Evolutionary conservation across 345 rosid species (phyloP).

Genomic region (Boechera divaricarpa): DNA sequence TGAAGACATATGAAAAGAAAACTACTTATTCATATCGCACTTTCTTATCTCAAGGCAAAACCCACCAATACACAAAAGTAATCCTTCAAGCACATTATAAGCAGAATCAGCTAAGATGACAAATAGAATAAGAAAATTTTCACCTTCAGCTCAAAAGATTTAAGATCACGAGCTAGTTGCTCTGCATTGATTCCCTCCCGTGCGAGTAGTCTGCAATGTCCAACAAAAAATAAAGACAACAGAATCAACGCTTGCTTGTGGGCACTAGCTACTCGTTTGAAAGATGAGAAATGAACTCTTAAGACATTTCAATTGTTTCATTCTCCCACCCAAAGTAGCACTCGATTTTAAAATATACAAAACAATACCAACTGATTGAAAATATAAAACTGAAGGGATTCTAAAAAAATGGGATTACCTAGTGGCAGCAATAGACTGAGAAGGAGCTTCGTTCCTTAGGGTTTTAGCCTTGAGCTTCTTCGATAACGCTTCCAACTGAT

Average conservation of each 20-base stretch:
- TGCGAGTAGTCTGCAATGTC: slow-evolving; percentile 77
- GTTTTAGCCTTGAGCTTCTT: slow-evolving; percentile 96
- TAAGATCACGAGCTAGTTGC: slow-evolving; percentile 94
- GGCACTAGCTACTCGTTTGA: slow-evolving; percentile 7
- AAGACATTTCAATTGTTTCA: not conserved
- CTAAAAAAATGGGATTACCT: slow-evolving; percentile 53
- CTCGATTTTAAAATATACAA: slow-evolving; percentile 3
- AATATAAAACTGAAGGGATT: not conserved
- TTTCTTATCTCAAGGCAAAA: slow-evolving; percentile 12
- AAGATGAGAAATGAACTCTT: not conserved
- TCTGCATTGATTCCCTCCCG: slow-evolving; percentile 98
- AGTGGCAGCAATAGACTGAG: slow-evolving; percentile 94
- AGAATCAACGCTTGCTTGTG: not conserved
- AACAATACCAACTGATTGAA: not conserved
- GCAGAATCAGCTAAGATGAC: not conserved
- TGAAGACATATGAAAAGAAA: not conserved
- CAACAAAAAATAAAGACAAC: slow-evolving; percentile 3
- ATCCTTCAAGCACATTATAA: slow-evolving; percentile 3
- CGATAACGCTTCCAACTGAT: slow-evolving; percentile 90
- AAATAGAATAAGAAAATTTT: not conserved
- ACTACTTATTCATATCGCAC: not conserved
- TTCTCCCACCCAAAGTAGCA: not conserved
- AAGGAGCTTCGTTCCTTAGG: slow-evolving; percentile 85
- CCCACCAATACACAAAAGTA: slow-evolving; percentile 16
- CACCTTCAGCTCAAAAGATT: slow-evolving; percentile 96